Base-by-base conservation (phyloP, 148 eudicot genomes). In the Cornus controversa region DNA sequence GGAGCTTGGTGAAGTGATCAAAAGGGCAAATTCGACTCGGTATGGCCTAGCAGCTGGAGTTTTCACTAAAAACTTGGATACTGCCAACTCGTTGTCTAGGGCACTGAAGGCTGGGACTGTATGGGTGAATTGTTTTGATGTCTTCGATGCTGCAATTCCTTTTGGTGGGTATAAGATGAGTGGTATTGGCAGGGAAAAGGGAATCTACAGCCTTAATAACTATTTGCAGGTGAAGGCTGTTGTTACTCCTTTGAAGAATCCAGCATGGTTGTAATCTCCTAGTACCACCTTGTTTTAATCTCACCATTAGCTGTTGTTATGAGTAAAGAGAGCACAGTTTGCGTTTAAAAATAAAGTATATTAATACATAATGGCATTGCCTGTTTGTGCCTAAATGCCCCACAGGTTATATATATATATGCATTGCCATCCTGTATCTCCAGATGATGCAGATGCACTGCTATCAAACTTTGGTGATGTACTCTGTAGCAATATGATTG, bases 11-110 rank as follows among this genome's bases (percentile, higher is more conserved):
- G 99, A 95, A 0, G 99, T 93, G 80, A 88, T 95, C 8, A 80
- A 70, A 83, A 90, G 99, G 76, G 99, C 99, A 70, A 95, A 95
- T 71, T 37, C 84, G 36, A 87, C 93, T 8, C 81, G 83, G 2
- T 93, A 90, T 54, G 99, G 99, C 11, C 89, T 95, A 75, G 97
- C 99, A 28, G 96, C 99, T 0, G 99, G 99, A 31, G 91, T 95
- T 10, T 95, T 93, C 85, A 93, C 99, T 3, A 72, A 72, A 64
- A 87, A 90, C 80, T 58, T 95, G 5, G 84, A 96, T 75, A 90
- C 90, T 6, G 96, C 99, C n/a, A 95, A 95, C 85, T 93, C 93
- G 9, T 15, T 95, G 57, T 11, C 57, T 13, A 13, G 57, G 57
- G 57, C 57, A 50, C 57, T 50, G 57, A 50, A 4, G 20, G 57